A percentile compares a stretch with the other conserved stretches of the same genome.
Evolutionary conservation across 768 basidiomycete species (phyloP).

Genomic region (Leccinum aurantiacum): DNA sequence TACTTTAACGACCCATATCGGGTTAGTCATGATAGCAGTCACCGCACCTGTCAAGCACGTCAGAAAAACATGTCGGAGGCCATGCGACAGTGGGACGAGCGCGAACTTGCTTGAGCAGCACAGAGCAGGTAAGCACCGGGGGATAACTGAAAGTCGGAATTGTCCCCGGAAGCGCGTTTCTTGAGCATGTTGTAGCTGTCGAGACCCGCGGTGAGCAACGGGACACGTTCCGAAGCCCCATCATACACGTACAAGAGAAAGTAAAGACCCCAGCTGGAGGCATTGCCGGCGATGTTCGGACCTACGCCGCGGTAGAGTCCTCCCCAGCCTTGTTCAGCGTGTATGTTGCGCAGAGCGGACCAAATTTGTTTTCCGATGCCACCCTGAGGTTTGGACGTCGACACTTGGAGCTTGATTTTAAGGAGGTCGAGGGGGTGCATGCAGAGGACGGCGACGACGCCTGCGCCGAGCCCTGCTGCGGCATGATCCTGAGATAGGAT

Average conservation of each 20-base stretch:
- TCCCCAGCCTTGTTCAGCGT: slow-evolving; percentile 70
- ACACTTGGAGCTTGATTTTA: slow-evolving; percentile 92
- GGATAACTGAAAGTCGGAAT: slow-evolving; percentile 65
- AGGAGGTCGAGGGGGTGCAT: slow-evolving; percentile 98
- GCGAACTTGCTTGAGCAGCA: slow-evolving; percentile 95
- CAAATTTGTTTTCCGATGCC: slow-evolving; percentile 76
- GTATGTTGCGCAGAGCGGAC: slow-evolving; percentile 69
- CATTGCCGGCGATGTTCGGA: slow-evolving; percentile 92
- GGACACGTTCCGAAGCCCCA: not conserved
- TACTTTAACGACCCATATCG: slow-evolving; percentile 96
- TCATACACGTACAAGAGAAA: slow-evolving; percentile 77
- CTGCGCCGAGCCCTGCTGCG: slow-evolving; percentile 88
- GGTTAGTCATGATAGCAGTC: slow-evolving; percentile 94
- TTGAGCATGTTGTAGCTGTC: slow-evolving; percentile 92
- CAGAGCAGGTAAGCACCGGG: slow-evolving; percentile 82
- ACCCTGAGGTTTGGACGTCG: slow-evolving; percentile 60
- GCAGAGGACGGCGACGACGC: slow-evolving; percentile 86
- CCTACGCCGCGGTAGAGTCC: slow-evolving; percentile 90
- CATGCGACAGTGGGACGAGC: slow-evolving; percentile 18
- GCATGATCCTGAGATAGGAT: slow-evolving; percentile 81
- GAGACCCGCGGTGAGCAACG: slow-evolving; percentile 5
- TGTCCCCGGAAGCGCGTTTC: slow-evolving; percentile 67
- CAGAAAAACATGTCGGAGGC: slow-evolving; percentile 14
- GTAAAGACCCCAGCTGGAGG: slow-evolving; percentile 96
- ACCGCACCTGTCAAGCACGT: slow-evolving; percentile 64